phyloP scores from a whole-genome alignment of 768 basidiomycete species.

The Russula vinacea region DNA sequence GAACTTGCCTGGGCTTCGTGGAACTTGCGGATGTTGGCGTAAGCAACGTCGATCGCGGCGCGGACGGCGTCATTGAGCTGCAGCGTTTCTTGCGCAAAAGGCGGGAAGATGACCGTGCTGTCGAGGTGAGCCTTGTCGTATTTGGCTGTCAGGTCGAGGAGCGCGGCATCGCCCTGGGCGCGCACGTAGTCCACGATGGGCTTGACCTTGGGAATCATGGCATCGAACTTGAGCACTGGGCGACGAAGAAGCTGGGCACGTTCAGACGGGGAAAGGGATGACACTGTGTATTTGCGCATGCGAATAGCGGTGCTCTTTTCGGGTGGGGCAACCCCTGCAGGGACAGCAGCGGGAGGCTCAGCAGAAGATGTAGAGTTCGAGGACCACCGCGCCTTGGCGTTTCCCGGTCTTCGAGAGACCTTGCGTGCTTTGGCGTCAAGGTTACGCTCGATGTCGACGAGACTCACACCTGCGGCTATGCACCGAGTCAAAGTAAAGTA shows the following conservation, averaged over 20 bases:
- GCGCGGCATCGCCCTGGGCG: constrained; percentile 75
- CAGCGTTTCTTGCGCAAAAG: constrained; percentile 67
- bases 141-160: constrained; percentile 86
- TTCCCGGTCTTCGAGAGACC: constrained; percentile 81
- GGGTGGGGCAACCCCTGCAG: constrained; percentile 28
- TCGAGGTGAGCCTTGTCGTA: constrained; percentile 80
- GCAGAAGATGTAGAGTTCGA: constrained; percentile 26
- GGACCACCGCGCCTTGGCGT: constrained; percentile 84
- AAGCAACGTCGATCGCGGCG: constrained; percentile 84
- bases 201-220: constrained; percentile 90
- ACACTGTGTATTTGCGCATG: constrained; percentile 72
- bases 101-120: constrained; percentile 71
- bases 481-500: constrained; percentile 92
- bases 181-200: constrained; percentile 93
- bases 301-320: constrained; percentile 53
- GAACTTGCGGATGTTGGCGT: constrained; percentile 87
- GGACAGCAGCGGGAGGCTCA: constrained; percentile 29
- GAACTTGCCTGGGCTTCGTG: constrained; percentile 83
- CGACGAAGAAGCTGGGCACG: constrained; percentile 74
- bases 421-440: constrained; percentile 84
- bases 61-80: constrained; percentile 59
- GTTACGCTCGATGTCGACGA: constrained; percentile 79
- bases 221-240: constrained; percentile 81
- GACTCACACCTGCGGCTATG: constrained; percentile 72
- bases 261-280: constrained; percentile 46